A percentile compares a stretch with the other conserved stretches of the same genome.
Conservation (phyloP, 129 eudicot genomes). For the Chrysanthemum seticuspe region DNA sequence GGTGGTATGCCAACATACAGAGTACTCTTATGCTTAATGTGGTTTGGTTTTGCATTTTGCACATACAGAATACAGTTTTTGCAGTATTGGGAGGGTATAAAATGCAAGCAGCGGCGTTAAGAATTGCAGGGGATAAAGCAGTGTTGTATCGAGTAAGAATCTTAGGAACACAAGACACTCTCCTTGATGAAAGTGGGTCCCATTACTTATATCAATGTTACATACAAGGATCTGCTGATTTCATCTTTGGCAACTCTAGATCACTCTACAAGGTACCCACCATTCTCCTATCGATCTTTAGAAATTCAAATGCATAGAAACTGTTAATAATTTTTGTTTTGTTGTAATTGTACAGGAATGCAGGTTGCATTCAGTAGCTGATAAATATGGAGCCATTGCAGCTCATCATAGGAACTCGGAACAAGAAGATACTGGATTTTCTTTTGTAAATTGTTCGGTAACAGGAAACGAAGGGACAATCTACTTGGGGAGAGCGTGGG, state of each 20-base stretch:
- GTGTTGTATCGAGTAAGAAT: conserved; percentile 64
- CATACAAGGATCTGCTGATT: conserved; percentile 82
- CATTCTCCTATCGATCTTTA: too few species aligned
- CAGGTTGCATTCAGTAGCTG: conserved; percentile 50
- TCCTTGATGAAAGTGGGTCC: conserved; percentile 65
- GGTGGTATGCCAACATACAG: too few species aligned
- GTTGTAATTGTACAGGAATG: conserved; percentile 39
- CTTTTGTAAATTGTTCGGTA: conserved; percentile 62
- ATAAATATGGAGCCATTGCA: conserved; percentile 70
- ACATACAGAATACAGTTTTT: conserved; percentile 55
- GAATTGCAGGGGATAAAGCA: conserved; percentile 72
- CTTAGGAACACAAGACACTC: conserved; percentile 85
- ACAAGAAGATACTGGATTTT: conserved; percentile 59
- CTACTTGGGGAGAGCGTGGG: conserved; percentile 88
- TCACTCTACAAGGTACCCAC: conserved; percentile 63
- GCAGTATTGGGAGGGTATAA: conserved; percentile 45
- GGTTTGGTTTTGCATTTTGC: conserved; percentile 10
- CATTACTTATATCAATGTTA: conserved; percentile 62
- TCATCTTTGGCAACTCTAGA: conserved; percentile 81
- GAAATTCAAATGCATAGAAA: not conserved
- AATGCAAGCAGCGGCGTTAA: conserved; percentile 88
- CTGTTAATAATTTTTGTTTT: not conserved
- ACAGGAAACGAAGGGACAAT: conserved; percentile 50
- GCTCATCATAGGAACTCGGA: conserved; percentile 52
- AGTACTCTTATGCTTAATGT: not conserved